A percentile compares a stretch with the other conserved stretches of the same genome.
Conservation (phyloP, 2,329 filamentous ascomycete species). For the Didymella sp. region DNA sequence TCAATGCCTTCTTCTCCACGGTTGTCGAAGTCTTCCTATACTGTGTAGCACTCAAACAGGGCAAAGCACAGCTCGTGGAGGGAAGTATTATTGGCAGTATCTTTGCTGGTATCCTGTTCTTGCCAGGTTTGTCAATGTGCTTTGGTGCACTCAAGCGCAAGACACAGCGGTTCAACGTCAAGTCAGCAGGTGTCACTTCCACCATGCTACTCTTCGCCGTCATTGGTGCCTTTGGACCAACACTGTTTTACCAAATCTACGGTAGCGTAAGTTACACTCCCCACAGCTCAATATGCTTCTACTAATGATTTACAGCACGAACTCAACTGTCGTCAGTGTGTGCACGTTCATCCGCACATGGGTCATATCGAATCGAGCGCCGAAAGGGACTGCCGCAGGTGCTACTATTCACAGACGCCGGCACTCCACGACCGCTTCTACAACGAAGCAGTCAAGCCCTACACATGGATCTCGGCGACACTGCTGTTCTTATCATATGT, state of each 20-base stretch:
- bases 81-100: conserved; percentile 98
- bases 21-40: conserved; percentile 98
- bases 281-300: neutral
- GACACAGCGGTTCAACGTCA: conserved; percentile 97
- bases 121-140: conserved; percentile 97
- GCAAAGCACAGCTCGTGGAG: conserved; percentile 91
- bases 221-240: conserved; percentile 93
- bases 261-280: conserved; percentile 67
- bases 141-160: conserved; percentile 98
- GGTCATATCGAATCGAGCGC: conserved; percentile 55
- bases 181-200: conserved; percentile 93
- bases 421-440: conserved; percentile 89
- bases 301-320: conserved; percentile 71
- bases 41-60: conserved; percentile 89
- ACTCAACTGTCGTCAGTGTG: conserved; percentile 76
- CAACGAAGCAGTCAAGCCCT: conserved; percentile 86
- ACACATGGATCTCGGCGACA: conserved; percentile 85
- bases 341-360: conserved; percentile 49
- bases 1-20: conserved; percentile 98
- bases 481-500: conserved; percentile 91
- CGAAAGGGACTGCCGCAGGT: conserved; percentile 81
- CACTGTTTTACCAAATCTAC: conserved; percentile 98
- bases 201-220: conserved; percentile 98
- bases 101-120: conserved; percentile 92
- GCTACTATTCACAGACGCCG: conserved; percentile 90